A percentile compares a stretch with the other conserved stretches of the same genome.
Conservation (phyloP, 305 asterid species). For the Nicotiana rustica region DNA sequence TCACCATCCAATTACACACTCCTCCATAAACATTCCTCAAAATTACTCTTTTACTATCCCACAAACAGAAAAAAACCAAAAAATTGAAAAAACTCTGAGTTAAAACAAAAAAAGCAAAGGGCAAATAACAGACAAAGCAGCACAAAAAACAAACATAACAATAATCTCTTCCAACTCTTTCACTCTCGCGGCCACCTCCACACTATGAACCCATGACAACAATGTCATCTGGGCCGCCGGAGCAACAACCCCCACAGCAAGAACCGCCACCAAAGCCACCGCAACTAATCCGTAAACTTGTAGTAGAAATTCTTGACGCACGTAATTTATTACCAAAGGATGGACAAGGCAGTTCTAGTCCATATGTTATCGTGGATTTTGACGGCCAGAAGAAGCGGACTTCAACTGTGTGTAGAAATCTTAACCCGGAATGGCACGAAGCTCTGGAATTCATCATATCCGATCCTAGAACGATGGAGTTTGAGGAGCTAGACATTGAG, state of each 20-base stretch:
- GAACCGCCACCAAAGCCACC: slow-evolving; percentile 42
- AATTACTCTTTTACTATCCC: slow-evolving; percentile 41
- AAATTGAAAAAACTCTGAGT: background rate
- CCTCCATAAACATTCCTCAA: slow-evolving; percentile 36
- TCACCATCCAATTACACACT: slow-evolving; percentile 31
- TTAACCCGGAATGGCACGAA: slow-evolving; percentile 87
- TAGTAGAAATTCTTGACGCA: slow-evolving; percentile 80
- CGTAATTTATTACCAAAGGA: slow-evolving; percentile 87
- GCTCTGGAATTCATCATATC: slow-evolving; percentile 69
- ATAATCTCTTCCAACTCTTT: background rate
- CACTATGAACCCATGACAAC: slow-evolving; percentile 43
- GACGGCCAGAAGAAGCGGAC: slow-evolving; percentile 84
- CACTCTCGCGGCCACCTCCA: slow-evolving; percentile 22
- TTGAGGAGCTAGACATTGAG: slow-evolving; percentile 74
- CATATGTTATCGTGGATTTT: slow-evolving; percentile 84
- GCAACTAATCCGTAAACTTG: slow-evolving; percentile 57
- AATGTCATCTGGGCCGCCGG: slow-evolving; percentile 46
- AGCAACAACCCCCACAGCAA: slow-evolving; percentile 52
- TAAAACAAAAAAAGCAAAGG: background rate
- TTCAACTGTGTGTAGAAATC: slow-evolving; percentile 62
- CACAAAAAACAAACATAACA: slow-evolving; percentile 13
- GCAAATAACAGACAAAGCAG: slow-evolving; percentile 23
- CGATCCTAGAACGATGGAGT: slow-evolving; percentile 87
- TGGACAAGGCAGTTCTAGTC: slow-evolving; percentile 92
- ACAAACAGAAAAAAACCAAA: background rate